Base-by-base conservation (phyloP, 768 basidiomycete species). In the Agrocybe praecox region DNA sequence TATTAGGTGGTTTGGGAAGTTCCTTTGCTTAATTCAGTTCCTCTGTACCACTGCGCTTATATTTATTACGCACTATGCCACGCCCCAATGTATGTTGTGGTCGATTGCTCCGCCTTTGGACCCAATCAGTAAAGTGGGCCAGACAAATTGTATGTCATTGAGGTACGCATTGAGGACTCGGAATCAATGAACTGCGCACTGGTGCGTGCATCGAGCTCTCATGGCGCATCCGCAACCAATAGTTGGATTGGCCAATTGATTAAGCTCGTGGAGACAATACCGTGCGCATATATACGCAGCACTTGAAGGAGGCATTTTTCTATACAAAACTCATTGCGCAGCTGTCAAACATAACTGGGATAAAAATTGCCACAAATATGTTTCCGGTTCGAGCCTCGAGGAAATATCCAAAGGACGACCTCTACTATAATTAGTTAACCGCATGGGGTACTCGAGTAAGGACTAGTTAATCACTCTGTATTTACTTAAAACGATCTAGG, bases 1-100 rank as follows among this genome's bases (percentile, higher is more conserved):
- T 89, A 69, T 62, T 91, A 40, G 87, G 84, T 24, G 82, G 82
- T 40, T 68, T 88, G 32, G 74, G 67, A 48, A 87, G 83, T 59
- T 82, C 85, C n/a, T 77, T 83, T 60, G 75, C 74, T 55, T 82
- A 65, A 74, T 60, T 24, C 22, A 43, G 10, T 22, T 49, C 17
- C 42, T 15, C 23, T 52, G 34, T 44, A 23, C 19, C 22, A 14
- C 15, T 46, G 36, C 29, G 21, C 46, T 12, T 40, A 47, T 44
- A 40, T 55, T 36, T 42, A 40, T 40, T 40, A 40, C 14, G 26
- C 26, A 29, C 26, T 29, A 29, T 29, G 26, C 26, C 26, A 29
- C 26, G 26, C 26, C 26, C 4, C 26, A 29, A 29, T 5, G 9
- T 40, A 40, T 14, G 36, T 6, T 40, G n/a, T n/a, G n/a, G n/a